Base-by-base conservation (phyloP, 129 eudicot species). In the Mikania micrantha region DNA sequence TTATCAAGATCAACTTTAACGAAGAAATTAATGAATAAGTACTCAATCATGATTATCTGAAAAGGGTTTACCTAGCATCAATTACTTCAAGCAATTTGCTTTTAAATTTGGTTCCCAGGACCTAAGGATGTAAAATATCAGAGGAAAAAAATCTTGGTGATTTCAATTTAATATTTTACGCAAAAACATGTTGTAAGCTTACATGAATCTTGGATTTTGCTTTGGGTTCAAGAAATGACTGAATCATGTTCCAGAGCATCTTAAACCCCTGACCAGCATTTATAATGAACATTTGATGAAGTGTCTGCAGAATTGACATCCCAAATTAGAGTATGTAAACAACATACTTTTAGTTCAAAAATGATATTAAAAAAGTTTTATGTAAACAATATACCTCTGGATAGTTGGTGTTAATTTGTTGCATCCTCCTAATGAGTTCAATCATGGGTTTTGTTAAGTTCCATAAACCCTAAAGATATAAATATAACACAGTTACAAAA, bases 191-290 rank as follows among this genome's bases (percentile, higher is more conserved):
- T 42, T 16, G 21, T 48, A 2, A 65, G 64, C 85, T 49, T 75
- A 88, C 97, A 60, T 91, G 93, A 78, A 92, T 85, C 77, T 85
- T 88, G 31, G 91, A 79, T 68, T 85, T 76, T 34, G 95, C 84
- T 77, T 78, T 81, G 28, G 96, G 89, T 74, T 92, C 98, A 49
- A 92, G 86, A 76, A 84, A 75, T 0, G 81, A 66, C 74, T 88
- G 84, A 11, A 84, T 64, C 63, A 87, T 64, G 63, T 62, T 84
- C 98, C 98, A 88, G 17, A 85, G 76, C 78, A 89, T 68, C 81
- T 78, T 85, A 72, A 92, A 92, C 61, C 90, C 96, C 42, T 85
- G 73, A 42, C 95, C 89, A 82, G 86, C 89, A 72, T 92, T 92
- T 60, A 92, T 71, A 69, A 92, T 84, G 72, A 81, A 88, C 96